Base-by-base conservation (phyloP, 2,329 filamentous ascomycete species). In the Dendryphion nanum region DNA sequence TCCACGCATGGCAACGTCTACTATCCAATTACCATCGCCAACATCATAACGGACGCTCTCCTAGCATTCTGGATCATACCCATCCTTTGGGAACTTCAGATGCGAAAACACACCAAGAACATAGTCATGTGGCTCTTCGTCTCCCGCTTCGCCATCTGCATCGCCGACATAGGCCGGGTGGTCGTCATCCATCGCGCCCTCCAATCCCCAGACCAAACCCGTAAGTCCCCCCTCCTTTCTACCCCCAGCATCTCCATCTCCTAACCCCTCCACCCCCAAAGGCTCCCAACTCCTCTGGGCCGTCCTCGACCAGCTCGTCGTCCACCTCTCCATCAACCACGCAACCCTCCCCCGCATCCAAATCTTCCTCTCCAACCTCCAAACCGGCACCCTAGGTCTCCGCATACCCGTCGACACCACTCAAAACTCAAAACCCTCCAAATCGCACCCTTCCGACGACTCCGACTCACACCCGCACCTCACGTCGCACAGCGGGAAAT, bases 61-160 rank as follows among this genome's bases (percentile, higher is more conserved):
- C 39, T 61, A 13, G 45, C 54, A 6, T 32, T 30, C 8, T 61
- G 55, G 53, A 45, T 61, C 26, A 28, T 59, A 3, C 55, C 57
- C 7, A 41, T 42, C 5, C 23, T 60, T n/a, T 20, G 29, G 29
- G 15, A 37, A 26, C 42, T 37, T 8, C 23, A 26, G 23, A 26
- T 26, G 23, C 8, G n/a, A 8, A n/a, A n/a, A n/a, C 8, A 26
- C n/a, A 26, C n/a, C n/a, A 26, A n/a, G n/a, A n/a, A 8, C n/a
- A 8, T 26, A 8, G 23, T 26, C 8, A 26, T 26, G 23, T 8
- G 8, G 8, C 23, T 26, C 8, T 26, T 26, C 23, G 23, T 8
- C 8, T 26, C 23, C 13, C 44, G 46, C 21, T 8, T 45, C 20
- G 19, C 42, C 5, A 24, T 45, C 6, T 45, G 39, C 29, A 21